phyloP scores from a whole-genome alignment of 306 rosid species.

The Potentilla sterilis region DNA sequence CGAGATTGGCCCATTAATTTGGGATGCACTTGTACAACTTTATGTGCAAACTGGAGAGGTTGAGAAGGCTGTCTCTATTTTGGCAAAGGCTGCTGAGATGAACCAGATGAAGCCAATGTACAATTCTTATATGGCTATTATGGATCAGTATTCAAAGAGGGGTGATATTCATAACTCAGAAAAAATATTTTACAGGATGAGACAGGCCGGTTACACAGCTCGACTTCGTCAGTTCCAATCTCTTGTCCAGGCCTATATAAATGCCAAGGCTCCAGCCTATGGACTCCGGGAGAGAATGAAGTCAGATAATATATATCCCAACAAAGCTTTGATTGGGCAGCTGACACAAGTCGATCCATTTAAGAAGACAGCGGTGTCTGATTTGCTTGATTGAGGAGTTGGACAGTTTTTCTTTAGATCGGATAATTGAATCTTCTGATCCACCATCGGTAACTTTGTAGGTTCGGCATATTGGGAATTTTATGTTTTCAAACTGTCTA shows the following conservation, averaged over 20 bases:
- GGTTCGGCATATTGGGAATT: not conserved
- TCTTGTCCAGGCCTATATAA: conserved; percentile 63
- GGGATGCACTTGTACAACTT: conserved; percentile 74
- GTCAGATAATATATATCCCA: conserved; percentile 60
- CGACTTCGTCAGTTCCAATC: conserved; percentile 44
- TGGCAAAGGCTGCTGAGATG: conserved; percentile 56
- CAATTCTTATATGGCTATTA: conserved; percentile 41
- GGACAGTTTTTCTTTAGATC: conserved; percentile 5
- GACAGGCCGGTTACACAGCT: conserved; percentile 50
- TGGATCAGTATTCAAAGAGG: conserved; percentile 61
- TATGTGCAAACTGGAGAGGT: conserved; percentile 69
- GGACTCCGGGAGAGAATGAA: conserved; percentile 79
- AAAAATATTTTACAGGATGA: conserved; percentile 60
- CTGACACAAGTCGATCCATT: conserved; percentile 60
- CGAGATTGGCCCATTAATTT: conserved; percentile 51
- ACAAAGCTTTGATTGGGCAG: conserved; percentile 29
- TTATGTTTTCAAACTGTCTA: conserved; percentile 1
- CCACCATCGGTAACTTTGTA: not conserved
- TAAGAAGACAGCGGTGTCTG: conserved; percentile 55
- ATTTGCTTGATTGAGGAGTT: conserved; percentile 68
- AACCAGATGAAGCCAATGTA: conserved; percentile 49
- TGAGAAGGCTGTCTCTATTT: conserved; percentile 75
- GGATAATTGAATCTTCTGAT: not conserved
- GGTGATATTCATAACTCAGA: conserved; percentile 86
- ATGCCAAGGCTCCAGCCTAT: conserved; percentile 67